These are phyloP conservation scores for Thymus quinquecostatus DNA, from an alignment of 257 asterid species.

Conservation along the genomic window DNA sequence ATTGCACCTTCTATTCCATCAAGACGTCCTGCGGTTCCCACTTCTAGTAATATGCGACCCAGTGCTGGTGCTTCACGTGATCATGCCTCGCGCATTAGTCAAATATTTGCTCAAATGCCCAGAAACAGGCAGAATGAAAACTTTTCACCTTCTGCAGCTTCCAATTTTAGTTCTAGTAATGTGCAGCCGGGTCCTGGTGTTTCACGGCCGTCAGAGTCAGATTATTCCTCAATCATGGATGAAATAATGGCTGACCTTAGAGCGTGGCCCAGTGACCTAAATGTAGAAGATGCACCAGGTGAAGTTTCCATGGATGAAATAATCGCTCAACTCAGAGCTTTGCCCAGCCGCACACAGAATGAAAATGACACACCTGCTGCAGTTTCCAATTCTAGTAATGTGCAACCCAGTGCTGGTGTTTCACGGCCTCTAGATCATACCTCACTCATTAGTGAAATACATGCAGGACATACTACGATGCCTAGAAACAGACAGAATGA, in stretches of 20 bases:
- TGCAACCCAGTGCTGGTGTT: conserved; percentile 42
- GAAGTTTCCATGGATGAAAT: too few species aligned
- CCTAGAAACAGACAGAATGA: conserved; percentile 37
- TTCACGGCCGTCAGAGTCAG: conserved; percentile 18
- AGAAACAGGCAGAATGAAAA: conserved; percentile 38
- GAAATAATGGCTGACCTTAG: conserved; percentile 45
- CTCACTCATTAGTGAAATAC: conserved; percentile 36
- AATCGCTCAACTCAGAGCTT: too few species aligned
- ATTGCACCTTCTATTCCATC: conserved; percentile 48
- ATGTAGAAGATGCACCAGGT: background rate
- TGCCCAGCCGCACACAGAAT: conserved; percentile 18
- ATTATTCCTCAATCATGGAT: conserved; percentile 34
- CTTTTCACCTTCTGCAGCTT: conserved; percentile 40
- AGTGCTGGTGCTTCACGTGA: conserved; percentile 39
- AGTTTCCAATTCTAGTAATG: conserved; percentile 46
- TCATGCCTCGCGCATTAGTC: conserved; percentile 26
- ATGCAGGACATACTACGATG: conserved; percentile 41
- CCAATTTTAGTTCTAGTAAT: conserved; percentile 51
- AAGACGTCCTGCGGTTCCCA: conserved; percentile 43
- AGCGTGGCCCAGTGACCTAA: conserved; percentile 32
- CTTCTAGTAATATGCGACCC: conserved; percentile 44
- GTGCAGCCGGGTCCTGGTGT: conserved; percentile 41
- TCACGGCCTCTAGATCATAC: conserved; percentile 13
- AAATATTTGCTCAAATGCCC: conserved; percentile 40
- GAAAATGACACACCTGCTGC: conserved; percentile 42